A percentile compares a stretch with the other conserved stretches of the same genome.
Conservation (phyloP, 257 asterid species). For the Scutellaria barbata region DNA sequence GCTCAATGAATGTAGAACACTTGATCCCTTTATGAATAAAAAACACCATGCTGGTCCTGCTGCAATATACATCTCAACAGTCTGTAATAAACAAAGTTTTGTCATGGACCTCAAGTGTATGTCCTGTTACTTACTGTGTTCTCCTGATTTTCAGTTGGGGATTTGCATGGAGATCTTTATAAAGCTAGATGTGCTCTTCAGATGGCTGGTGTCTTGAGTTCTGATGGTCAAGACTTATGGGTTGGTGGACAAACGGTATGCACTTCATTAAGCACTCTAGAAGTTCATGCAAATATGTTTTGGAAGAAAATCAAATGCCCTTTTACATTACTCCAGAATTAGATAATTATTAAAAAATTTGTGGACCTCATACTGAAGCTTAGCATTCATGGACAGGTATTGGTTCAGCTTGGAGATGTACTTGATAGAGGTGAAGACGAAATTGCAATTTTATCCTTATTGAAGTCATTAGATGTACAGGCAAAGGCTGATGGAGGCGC, state of each 20-base stretch:
- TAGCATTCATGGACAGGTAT: slow-evolving; percentile 52
- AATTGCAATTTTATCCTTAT: slow-evolving; percentile 84
- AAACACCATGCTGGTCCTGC: background rate
- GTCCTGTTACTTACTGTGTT: slow-evolving; percentile 27
- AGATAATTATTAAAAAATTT: slow-evolving; percentile 16
- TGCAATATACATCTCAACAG: slow-evolving; percentile 11
- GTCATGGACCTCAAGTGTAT: slow-evolving; percentile 6
- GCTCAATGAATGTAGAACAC: slow-evolving; percentile 1
- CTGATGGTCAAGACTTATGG: slow-evolving; percentile 80
- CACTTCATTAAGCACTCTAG: background rate
- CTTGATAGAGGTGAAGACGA: slow-evolving; percentile 97
- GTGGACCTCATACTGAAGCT: slow-evolving; percentile 21
- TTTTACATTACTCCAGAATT: slow-evolving; percentile 7
- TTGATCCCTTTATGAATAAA: slow-evolving; percentile 9
- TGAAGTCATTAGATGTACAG: slow-evolving; percentile 76
- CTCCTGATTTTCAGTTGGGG: slow-evolving; percentile 67
- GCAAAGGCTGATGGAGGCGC: slow-evolving; percentile 96
- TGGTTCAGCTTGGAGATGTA: slow-evolving; percentile 93
- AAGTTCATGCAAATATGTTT: slow-evolving; percentile 18
- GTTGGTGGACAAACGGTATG: slow-evolving; percentile 90
- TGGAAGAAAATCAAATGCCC: background rate
- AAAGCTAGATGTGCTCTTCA: slow-evolving; percentile 92
- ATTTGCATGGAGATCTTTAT: slow-evolving; percentile 92
- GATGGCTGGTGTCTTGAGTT: slow-evolving; percentile 85
- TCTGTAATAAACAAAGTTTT: background rate